Percentiles rank a stretch among this genome's conserved stretches.
phyloP scores from a whole-genome alignment of 805 yeast genomes.

The Saccharomyces kudriavzevii region DNA sequence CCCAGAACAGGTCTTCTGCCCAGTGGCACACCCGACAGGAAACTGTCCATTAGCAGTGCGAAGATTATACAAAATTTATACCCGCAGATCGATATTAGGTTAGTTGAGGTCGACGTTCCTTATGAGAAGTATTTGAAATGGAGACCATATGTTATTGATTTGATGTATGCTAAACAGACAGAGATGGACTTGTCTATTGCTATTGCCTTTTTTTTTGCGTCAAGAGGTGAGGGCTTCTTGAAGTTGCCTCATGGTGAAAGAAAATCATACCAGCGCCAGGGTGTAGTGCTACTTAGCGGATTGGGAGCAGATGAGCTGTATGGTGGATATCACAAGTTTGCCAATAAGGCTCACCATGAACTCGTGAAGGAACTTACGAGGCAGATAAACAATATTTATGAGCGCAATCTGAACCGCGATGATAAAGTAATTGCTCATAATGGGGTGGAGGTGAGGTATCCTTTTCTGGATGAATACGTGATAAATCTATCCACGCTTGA shows the following conservation, averaged over 20 bases:
- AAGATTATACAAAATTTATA: constrained; percentile 38
- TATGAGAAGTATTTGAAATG: constrained; percentile 54
- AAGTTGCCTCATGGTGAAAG: constrained; percentile 4
- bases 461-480: constrained; percentile 63
- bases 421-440: constrained; percentile 79
- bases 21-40: constrained; percentile 76
- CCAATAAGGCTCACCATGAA: constrained; percentile 33
- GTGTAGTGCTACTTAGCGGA: constrained; percentile 79
- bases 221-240: constrained; percentile 44
- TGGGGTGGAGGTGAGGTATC: constrained; percentile 88
- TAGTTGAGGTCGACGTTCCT: constrained; percentile 67
- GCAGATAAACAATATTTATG: constrained; percentile 69
- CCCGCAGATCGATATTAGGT: constrained; percentile 34
- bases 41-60: constrained; percentile 61
- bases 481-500: constrained; percentile 40
- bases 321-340: constrained; percentile 92
- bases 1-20: constrained; percentile 62
- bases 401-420: constrained; percentile 81
- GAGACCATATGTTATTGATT: constrained; percentile 43
- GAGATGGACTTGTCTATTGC: constrained; percentile 97
- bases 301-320: constrained; percentile 95
- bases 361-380: constrained; percentile 52
- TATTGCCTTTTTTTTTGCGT: constrained; percentile 88
- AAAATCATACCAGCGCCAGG: constrained; percentile 39
- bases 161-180: constrained; percentile 78